Conservation (phyloP, 306 rosid species). For the Malus fusca region DNA sequence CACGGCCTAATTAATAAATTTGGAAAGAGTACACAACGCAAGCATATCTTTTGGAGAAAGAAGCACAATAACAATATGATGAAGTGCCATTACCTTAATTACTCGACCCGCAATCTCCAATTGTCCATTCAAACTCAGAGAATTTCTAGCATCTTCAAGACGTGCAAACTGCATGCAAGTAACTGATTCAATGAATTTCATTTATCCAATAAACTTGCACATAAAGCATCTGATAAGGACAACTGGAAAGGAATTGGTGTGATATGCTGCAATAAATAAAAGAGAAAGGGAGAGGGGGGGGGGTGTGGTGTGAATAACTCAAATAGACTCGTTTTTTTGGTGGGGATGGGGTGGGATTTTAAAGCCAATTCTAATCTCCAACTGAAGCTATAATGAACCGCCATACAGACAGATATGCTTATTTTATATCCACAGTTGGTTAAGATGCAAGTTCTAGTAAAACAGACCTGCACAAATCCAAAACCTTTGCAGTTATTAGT, state of each 20-base stretch:
- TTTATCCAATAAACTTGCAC: constrained; percentile 1
- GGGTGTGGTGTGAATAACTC: background rate
- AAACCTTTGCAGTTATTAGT: constrained; percentile 87
- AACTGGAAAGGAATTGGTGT: constrained; percentile 7
- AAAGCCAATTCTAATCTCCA: background rate
- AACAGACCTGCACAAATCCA: constrained; percentile 89
- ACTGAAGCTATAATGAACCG: background rate
- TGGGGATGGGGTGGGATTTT: background rate
- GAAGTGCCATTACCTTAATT: constrained; percentile 56
- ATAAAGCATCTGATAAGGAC: constrained; percentile 12
- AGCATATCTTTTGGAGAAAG: background rate
- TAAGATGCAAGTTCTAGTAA: background rate
- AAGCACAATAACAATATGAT: background rate
- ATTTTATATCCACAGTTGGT: background rate
- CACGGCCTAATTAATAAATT: background rate
- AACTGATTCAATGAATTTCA: constrained; percentile 22
- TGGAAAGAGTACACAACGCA: background rate
- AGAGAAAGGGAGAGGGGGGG: too few species aligned
- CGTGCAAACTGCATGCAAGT: constrained; percentile 61
- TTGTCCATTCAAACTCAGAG: constrained; percentile 85
- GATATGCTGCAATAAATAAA: background rate
- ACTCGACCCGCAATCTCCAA: constrained; percentile 83
- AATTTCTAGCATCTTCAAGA: constrained; percentile 89
- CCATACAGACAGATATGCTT: background rate
- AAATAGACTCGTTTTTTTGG: background rate